These are phyloP conservation scores for Coniochaeta ligniaria DNA, from an alignment of 2,329 filamentous ascomycete species.

Conservation along the genomic window DNA sequence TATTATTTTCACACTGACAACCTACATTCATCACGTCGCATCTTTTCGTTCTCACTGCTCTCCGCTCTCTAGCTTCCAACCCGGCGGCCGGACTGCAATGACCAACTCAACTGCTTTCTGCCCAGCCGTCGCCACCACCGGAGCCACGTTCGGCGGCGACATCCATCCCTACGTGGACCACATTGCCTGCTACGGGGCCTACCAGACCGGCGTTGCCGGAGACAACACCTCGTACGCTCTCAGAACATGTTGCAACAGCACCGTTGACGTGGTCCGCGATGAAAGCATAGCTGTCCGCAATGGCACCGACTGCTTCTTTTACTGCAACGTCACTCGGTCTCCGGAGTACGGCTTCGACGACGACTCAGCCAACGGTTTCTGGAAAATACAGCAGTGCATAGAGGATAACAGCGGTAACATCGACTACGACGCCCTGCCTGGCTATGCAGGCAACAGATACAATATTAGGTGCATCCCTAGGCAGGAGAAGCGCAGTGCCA, in stretches of 20 bases:
- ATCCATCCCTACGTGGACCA: neutral
- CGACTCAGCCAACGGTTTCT: neutral
- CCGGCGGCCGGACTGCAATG: too few relatives aligned
- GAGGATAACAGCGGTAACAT: neutral
- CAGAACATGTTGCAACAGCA: neutral
- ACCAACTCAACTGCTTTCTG: neutral
- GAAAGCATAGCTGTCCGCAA: neutral
- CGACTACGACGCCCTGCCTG: neutral
- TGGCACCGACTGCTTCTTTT: neutral
- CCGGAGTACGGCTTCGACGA: neutral
- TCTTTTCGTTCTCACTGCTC: too few relatives aligned
- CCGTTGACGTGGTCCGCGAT: neutral
- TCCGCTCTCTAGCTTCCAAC: too few relatives aligned
- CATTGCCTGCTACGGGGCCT: neutral
- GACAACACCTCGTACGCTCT: neutral
- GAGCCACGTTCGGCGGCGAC: neutral
- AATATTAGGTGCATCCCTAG: neutral
- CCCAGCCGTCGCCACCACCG: neutral
- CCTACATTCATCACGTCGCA: too few relatives aligned
- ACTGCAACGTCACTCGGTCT: neutral
- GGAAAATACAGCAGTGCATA: neutral
- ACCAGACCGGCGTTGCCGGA: neutral
- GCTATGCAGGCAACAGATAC: neutral
- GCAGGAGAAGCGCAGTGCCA: too few relatives aligned
- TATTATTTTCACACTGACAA: too few relatives aligned